Percentiles rank a stretch among this genome's conserved stretches.
Evolutionary conservation across 1,284 basidiomycete genomes (phyloP).

Genomic region (Exsudoporus floridanus): DNA sequence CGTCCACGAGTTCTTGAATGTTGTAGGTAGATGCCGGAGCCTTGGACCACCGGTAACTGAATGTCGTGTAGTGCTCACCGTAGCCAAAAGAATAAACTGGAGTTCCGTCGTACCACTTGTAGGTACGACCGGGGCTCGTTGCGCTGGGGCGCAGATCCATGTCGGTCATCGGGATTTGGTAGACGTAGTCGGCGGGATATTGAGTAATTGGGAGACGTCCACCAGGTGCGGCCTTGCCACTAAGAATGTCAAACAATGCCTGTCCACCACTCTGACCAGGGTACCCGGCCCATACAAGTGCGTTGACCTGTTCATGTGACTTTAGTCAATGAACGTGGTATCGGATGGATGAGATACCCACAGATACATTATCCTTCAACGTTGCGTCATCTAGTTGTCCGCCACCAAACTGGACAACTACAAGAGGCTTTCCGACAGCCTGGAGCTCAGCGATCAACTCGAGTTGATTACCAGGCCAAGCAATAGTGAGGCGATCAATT

Average conservation of each 20-base stretch:
- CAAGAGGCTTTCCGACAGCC: too few species aligned
- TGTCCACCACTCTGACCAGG: slow-evolving; percentile 41
- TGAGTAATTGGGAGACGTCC: slow-evolving; percentile 55
- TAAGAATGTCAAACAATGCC: slow-evolving; percentile 48
- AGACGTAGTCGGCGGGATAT: slow-evolving; percentile 50
- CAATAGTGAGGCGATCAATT: slow-evolving; percentile 49
- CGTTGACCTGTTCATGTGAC: slow-evolving; percentile 42
- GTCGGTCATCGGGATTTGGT: slow-evolving; percentile 45
- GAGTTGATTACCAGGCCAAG: slow-evolving; percentile 57
- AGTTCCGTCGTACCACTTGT: slow-evolving; percentile 51
- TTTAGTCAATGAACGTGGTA: neutral
- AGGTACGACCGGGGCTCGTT: slow-evolving; percentile 37
- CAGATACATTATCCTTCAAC: slow-evolving; percentile 45
- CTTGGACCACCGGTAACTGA: slow-evolving; percentile 40
- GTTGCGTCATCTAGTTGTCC: slow-evolving; percentile 52
- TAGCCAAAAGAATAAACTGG: slow-evolving; percentile 51
- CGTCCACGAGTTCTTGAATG: too few species aligned
- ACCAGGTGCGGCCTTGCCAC: slow-evolving; percentile 50
- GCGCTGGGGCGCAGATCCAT: slow-evolving; percentile 51
- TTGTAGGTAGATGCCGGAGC: slow-evolving; percentile 31
- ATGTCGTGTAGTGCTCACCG: slow-evolving; percentile 55
- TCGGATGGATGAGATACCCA: slow-evolving; percentile 26
- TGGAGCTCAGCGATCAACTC: slow-evolving; percentile 31
- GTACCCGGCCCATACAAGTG: slow-evolving; percentile 52
- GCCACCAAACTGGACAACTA: slow-evolving; percentile 24